These are phyloP conservation scores for Tagetes erecta DNA, from an alignment of 129 eudicot genomes.

Conservation along the genomic window DNA sequence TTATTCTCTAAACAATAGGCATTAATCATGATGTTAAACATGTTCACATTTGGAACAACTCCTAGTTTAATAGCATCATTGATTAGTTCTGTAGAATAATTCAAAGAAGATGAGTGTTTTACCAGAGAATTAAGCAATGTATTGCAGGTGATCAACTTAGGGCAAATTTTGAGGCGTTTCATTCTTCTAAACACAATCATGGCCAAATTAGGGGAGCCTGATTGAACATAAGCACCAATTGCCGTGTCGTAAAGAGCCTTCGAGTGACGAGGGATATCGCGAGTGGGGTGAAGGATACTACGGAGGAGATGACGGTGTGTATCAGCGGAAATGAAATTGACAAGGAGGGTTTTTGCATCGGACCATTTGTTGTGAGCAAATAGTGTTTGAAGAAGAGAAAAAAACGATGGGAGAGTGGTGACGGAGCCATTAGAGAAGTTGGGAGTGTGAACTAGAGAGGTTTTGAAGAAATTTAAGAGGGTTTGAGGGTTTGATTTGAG, in stretches of 20 bases:
- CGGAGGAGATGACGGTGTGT: conserved; percentile 51
- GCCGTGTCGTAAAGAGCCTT: conserved; percentile 67
- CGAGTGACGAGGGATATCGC: conserved; percentile 40
- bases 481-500: conserved; percentile 52
- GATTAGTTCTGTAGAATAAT: conserved; percentile 49
- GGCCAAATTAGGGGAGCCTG: conserved; percentile 58
- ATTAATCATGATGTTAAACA: conserved; percentile 67
- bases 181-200: conserved; percentile 61
- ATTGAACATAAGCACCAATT: conserved; percentile 56
- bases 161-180: conserved; percentile 51
- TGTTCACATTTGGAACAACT: conserved; percentile 50
- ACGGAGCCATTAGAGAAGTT: conserved; percentile 23
- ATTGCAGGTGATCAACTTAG: conserved; percentile 60
- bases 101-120: conserved; percentile 43
- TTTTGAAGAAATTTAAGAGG: conserved; percentile 52
- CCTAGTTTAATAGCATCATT: conserved; percentile 55
- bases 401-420: conserved; percentile 45
- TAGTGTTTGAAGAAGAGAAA: conserved; percentile 58
- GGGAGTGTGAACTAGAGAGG: conserved; percentile 35
- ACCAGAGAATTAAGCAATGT: conserved; percentile 66
- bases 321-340: conserved; percentile 51
- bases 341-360: conserved; percentile 66
- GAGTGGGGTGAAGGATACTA: conserved; percentile 52
- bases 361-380: conserved; percentile 65
- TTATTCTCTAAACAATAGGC: conserved; percentile 58